Evolutionary conservation across 441 rosid species (phyloP).

Genomic region (Isatis lusitanica): DNA sequence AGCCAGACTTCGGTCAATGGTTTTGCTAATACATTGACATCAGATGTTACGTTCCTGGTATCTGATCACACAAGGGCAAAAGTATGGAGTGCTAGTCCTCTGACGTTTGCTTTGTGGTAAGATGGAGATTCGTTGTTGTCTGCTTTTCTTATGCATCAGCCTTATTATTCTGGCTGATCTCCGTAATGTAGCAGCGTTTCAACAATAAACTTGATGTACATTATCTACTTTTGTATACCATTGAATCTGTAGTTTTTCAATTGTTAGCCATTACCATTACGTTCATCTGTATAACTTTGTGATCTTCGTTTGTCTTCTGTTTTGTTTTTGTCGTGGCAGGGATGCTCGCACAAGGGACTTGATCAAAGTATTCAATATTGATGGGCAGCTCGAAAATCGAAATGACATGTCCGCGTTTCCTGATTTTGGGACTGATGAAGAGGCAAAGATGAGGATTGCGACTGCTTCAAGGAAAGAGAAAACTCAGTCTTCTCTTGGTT

Average conservation of each 20-base stretch:
- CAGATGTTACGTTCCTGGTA: constrained; percentile 56
- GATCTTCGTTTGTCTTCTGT: not conserved
- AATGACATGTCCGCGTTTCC: constrained; percentile 43
- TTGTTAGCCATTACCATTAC: constrained; percentile 18
- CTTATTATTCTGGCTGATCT: not conserved
- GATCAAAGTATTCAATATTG: constrained; percentile 64
- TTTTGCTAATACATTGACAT: constrained; percentile 48
- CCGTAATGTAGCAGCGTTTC: not conserved
- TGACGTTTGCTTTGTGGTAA: constrained; percentile 65
- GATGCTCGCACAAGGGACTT: constrained; percentile 71
- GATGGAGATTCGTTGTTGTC: constrained; percentile 20
- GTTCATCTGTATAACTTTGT: not conserved
- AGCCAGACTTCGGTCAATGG: constrained; percentile 47
- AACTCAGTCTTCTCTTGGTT: constrained; percentile 60
- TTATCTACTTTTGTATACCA: not conserved
- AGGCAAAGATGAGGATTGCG: constrained; percentile 49
- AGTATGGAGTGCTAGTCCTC: constrained; percentile 63
- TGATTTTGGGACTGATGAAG: constrained; percentile 54
- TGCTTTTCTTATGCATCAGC: not conserved
- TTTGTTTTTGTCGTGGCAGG: constrained; percentile 41
- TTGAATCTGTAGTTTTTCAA: not conserved
- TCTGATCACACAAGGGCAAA: constrained; percentile 57
- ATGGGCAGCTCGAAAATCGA: constrained; percentile 70
- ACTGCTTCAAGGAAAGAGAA: constrained; percentile 56
- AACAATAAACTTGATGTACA: not conserved